These are phyloP conservation scores for Silene latifolia DNA, from an alignment of 148 eudicot genomes.

Conservation along the genomic window DNA sequence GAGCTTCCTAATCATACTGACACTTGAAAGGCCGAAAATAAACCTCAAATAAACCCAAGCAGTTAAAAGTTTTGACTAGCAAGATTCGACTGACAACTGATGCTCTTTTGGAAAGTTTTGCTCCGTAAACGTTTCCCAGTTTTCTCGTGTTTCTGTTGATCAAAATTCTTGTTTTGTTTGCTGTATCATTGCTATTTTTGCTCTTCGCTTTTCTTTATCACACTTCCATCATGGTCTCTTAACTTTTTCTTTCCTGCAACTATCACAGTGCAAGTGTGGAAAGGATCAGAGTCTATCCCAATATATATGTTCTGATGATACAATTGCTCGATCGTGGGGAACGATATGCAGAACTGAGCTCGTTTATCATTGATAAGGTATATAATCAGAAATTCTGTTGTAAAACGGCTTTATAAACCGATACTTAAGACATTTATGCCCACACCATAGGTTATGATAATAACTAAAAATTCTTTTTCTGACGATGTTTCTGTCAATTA, in stretches of 20 bases:
- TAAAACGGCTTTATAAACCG: background rate
- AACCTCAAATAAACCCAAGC: background rate
- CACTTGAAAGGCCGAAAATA: background rate
- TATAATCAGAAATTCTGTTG: background rate
- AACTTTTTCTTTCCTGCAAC: slow-evolving; percentile 8
- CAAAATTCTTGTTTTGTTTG: background rate
- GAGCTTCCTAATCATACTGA: background rate
- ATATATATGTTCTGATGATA: slow-evolving; percentile 59
- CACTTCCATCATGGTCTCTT: background rate
- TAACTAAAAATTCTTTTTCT: background rate
- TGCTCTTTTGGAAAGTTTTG: background rate
- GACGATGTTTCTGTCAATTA: no score
- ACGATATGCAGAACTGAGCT: slow-evolving; percentile 72
- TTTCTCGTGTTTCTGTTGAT: background rate
- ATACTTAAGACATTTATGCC: background rate
- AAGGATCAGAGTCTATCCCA: slow-evolving; percentile 63
- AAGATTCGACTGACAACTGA: background rate
- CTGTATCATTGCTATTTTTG: background rate
- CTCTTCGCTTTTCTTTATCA: background rate
- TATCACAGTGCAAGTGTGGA: slow-evolving; percentile 65
- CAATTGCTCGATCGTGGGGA: slow-evolving; percentile 71
- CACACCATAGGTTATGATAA: background rate
- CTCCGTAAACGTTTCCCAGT: background rate
- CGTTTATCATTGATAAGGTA: slow-evolving; percentile 84
- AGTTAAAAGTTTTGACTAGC: background rate